phyloP scores from a whole-genome alignment of 805 yeast genomes.

The Metschnikowia matae region DNA sequence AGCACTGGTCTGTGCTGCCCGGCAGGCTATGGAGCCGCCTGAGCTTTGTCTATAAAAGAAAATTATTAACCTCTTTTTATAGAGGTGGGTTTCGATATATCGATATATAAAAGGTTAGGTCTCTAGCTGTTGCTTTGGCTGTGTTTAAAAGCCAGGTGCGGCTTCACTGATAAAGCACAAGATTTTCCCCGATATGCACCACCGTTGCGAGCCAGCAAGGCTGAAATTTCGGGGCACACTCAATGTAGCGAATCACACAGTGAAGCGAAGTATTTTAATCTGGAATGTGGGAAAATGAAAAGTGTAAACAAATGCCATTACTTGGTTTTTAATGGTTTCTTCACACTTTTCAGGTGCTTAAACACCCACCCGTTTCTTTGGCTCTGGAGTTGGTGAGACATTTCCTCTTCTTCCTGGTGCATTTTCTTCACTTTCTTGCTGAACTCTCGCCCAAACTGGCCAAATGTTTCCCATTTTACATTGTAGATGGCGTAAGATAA shows the following conservation, averaged over 20 bases:
- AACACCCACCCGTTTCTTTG: slow-evolving; percentile 32
- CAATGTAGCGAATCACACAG: too few relatives aligned
- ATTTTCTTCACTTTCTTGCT: slow-evolving; percentile 29
- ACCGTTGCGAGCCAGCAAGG: not conserved
- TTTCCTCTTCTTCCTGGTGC: slow-evolving; percentile 20
- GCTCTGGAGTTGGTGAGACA: slow-evolving; percentile 9
- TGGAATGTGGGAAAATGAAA: too few relatives aligned
- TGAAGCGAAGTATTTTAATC: too few relatives aligned
- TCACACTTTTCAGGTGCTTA: slow-evolving; percentile 11
- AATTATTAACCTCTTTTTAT: not conserved
- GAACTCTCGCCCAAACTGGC: slow-evolving; percentile 27
- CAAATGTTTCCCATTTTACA: slow-evolving; percentile 46
- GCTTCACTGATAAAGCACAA: not conserved
- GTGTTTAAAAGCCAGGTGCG: not conserved
- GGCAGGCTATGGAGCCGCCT: not conserved
- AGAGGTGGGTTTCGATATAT: not conserved
- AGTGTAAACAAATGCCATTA: not conserved
- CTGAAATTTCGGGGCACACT: not conserved
- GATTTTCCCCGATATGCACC: not conserved
- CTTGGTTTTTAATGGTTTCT: not conserved
- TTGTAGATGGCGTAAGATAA: slow-evolving; percentile 60
- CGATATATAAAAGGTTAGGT: not conserved
- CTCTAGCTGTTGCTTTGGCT: not conserved
- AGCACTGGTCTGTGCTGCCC: not conserved
- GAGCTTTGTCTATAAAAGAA: not conserved